Conservation (phyloP, 2,329 filamentous ascomycete genomes). For the Diplodia seriata region DNA sequence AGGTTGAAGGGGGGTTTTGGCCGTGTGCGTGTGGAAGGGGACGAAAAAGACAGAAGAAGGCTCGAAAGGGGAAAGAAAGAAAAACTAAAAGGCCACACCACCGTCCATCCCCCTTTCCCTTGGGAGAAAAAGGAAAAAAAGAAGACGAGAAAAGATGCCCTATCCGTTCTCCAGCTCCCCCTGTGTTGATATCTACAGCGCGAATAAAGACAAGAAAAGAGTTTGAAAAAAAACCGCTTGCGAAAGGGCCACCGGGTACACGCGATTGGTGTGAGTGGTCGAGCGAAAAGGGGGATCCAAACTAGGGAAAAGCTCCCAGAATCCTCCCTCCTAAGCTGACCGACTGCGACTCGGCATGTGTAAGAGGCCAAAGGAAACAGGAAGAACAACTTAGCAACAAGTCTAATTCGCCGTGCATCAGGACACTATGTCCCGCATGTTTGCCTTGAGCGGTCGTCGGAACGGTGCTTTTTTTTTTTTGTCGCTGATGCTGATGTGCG, state of each 20-base stretch:
- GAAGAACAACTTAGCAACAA: neutral
- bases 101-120: slow-evolving; percentile 4
- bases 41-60: neutral
- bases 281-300: neutral
- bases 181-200: slow-evolving; percentile 21
- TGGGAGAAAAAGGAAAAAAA: neutral
- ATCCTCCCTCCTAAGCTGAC: neutral
- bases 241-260: neutral
- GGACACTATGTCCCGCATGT: neutral
- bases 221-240: neutral
- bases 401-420: slow-evolving; percentile 22
- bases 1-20: neutral
- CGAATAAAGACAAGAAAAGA: slow-evolving; percentile 7
- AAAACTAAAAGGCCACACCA: slow-evolving; percentile 20
- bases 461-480: slow-evolving; percentile 18
- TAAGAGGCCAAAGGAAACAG: neutral
- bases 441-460: slow-evolving; percentile 8
- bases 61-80: neutral
- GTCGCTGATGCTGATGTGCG: slow-evolving; percentile 9
- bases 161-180: slow-evolving; percentile 6
- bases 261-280: neutral
- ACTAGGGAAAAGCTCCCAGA: neutral
- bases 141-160: slow-evolving; percentile 1
- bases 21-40: neutral
- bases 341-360: neutral